Conservation (phyloP, 805 yeast species). For the Candida ulmi region DNA sequence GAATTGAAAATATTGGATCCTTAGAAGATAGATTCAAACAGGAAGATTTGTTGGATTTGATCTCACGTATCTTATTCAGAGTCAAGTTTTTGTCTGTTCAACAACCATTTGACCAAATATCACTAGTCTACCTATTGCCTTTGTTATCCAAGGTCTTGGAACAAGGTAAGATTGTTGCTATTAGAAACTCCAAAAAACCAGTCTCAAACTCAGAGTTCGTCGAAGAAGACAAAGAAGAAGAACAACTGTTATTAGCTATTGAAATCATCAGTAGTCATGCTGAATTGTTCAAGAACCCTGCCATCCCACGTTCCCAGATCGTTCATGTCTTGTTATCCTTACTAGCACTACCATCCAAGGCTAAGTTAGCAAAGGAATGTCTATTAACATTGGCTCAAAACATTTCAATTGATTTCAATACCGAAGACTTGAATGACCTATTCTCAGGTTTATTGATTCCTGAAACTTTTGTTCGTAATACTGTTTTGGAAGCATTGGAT, state of each 20-base stretch:
- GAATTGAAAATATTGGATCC: conserved; percentile 43
- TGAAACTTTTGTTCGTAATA: conserved; percentile 65
- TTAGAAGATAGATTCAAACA: conserved; percentile 41
- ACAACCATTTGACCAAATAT: conserved; percentile 57
- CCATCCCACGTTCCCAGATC: conserved; percentile 65
- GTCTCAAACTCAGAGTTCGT: conserved; percentile 58
- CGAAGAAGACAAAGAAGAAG: conserved; percentile 87
- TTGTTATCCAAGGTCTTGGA: conserved; percentile 62
- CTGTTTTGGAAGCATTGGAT: conserved; percentile 80
- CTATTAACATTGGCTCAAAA: conserved; percentile 72
- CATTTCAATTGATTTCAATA: conserved; percentile 56
- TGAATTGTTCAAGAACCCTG: conserved; percentile 57
- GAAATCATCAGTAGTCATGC: conserved; percentile 69
- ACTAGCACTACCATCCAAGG: conserved; percentile 69
- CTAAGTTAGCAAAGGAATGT: conserved; percentile 80
- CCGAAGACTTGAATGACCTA: conserved; percentile 52
- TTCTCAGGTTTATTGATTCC: conserved; percentile 53
- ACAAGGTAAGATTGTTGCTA: conserved; percentile 53
- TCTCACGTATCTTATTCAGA: conserved; percentile 68
- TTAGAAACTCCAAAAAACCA: conserved; percentile 47
- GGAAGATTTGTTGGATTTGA: conserved; percentile 47
- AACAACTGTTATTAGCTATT: conserved; percentile 69
- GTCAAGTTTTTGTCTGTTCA: conserved; percentile 72
- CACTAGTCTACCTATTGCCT: conserved; percentile 74
- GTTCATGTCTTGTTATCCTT: conserved; percentile 58